Conservation (phyloP, 2,329 filamentous ascomycete genomes). For the Sordariomycetes sp. region DNA sequence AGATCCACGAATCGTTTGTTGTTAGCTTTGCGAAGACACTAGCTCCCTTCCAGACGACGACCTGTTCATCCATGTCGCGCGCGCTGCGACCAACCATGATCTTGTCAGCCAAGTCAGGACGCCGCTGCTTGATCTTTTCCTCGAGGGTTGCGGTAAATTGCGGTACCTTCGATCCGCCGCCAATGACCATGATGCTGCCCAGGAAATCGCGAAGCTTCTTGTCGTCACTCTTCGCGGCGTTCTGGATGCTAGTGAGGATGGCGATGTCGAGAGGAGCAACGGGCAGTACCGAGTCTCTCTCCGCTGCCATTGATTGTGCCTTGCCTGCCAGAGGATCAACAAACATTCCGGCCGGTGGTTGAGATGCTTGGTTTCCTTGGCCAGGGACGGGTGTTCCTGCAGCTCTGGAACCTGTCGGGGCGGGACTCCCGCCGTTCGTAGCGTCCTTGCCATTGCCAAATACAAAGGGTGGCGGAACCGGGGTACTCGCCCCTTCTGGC, state of each 20-base stretch:
- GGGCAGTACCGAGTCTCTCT: conserved; percentile 74
- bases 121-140: conserved; percentile 62
- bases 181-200: conserved; percentile 83
- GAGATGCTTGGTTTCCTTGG: conserved; percentile 17
- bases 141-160: conserved; percentile 78
- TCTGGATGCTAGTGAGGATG: conserved; percentile 80
- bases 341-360: conserved; percentile 34
- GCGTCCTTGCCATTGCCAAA: conserved; percentile 32
- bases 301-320: conserved; percentile 47
- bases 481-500: conserved; percentile 67
- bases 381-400: conserved; percentile 32
- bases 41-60: conserved; percentile 96
- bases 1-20: conserved; percentile 95
- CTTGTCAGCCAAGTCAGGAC: conserved; percentile 50
- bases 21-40: conserved; percentile 90
- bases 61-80: conserved; percentile 89
- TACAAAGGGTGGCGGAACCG: conserved; percentile 46
- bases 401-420: conserved; percentile 42
- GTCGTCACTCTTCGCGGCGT: conserved; percentile 81
- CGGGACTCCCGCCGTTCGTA: conserved; percentile 40
- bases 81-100: conserved; percentile 64
- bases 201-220: conserved; percentile 88
- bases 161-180: conserved; percentile 73
- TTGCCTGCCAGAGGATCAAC: conserved; percentile 42
- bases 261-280: conserved; percentile 78